phyloP scores from a whole-genome alignment of 225 moss, liverwort and hornwort species.

The Pseudoscleropodium purum region DNA sequence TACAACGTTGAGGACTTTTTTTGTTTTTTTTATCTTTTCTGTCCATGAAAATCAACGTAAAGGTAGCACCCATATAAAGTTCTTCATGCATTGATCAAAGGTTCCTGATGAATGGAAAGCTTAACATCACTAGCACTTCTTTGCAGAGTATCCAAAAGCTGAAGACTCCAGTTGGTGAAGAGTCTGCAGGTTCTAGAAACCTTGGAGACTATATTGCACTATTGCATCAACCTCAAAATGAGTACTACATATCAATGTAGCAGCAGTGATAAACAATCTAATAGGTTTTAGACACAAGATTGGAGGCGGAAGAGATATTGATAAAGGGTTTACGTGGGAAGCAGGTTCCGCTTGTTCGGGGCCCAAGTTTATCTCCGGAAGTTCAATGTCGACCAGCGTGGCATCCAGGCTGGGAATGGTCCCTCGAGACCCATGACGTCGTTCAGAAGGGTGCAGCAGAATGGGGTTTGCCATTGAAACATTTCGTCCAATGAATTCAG shows the following conservation, averaged over 20 bases:
- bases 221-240: not conserved
- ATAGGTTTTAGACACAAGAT: not conserved
- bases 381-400: not conserved
- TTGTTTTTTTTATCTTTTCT: not conserved
- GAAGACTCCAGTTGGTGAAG: not conserved
- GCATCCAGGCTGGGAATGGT: not conserved
- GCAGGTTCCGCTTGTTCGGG: not conserved
- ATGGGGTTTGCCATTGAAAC: not conserved
- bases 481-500: not conserved
- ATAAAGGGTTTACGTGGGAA: not conserved
- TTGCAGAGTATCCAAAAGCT: not conserved
- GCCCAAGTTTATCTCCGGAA: not conserved
- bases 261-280: not conserved
- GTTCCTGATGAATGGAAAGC: not conserved
- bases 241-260: not conserved
- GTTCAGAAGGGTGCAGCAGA: not conserved
- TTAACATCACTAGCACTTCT: not conserved
- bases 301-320: not conserved
- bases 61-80: accelerated
- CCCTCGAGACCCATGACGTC: not conserved
- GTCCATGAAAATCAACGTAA: not conserved
- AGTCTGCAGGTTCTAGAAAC: not conserved
- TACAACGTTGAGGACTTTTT: accelerated
- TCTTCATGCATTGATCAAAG: not conserved
- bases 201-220: not conserved